These are phyloP conservation scores for Lasiodiplodia theobromae DNA, from an alignment of 2,329 filamentous ascomycete species.

Conservation along the genomic window DNA sequence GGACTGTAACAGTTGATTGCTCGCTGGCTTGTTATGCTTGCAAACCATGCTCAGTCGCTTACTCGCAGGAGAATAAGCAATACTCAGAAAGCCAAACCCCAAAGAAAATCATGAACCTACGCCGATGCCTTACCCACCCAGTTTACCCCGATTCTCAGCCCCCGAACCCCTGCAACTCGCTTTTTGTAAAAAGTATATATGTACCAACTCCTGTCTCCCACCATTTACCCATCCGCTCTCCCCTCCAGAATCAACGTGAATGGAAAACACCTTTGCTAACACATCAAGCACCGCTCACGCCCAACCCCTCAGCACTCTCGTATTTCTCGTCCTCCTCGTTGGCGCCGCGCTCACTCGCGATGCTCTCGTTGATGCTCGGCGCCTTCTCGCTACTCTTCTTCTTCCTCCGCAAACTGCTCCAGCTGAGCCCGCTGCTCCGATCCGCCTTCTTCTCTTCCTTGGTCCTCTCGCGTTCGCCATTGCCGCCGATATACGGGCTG, in stretches of 20 bases:
- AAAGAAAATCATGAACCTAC: too few species aligned
- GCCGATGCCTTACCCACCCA: too few species aligned
- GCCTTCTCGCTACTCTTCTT: constrained; percentile 50
- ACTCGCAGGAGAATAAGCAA: too few species aligned
- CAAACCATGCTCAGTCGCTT: too few species aligned
- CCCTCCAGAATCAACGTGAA: not conserved
- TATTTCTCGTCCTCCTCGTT: constrained; percentile 9
- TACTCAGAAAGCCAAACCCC: too few species aligned
- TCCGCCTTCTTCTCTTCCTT: constrained; percentile 42
- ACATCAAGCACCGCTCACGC: constrained; percentile 6
- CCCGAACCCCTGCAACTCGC: too few species aligned
- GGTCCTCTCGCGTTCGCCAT: constrained; percentile 19
- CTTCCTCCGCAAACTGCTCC: constrained; percentile 54
- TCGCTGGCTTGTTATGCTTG: too few species aligned
- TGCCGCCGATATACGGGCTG: constrained; percentile 46
- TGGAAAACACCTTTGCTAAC: not conserved
- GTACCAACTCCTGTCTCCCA: too few species aligned
- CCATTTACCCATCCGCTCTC: not conserved
- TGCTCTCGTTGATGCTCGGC: constrained; percentile 55
- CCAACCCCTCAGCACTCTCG: constrained; percentile 5
- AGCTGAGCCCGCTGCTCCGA: constrained; percentile 48
- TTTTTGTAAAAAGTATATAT: too few species aligned
- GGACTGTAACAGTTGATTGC: too few species aligned
- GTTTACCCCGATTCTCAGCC: too few species aligned
- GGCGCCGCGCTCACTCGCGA: constrained; percentile 31